Percentiles rank a stretch among this genome's conserved stretches.
Conservation (phyloP, 495 filamentous ascomycete genomes). For the Tuber melanosporum region DNA sequence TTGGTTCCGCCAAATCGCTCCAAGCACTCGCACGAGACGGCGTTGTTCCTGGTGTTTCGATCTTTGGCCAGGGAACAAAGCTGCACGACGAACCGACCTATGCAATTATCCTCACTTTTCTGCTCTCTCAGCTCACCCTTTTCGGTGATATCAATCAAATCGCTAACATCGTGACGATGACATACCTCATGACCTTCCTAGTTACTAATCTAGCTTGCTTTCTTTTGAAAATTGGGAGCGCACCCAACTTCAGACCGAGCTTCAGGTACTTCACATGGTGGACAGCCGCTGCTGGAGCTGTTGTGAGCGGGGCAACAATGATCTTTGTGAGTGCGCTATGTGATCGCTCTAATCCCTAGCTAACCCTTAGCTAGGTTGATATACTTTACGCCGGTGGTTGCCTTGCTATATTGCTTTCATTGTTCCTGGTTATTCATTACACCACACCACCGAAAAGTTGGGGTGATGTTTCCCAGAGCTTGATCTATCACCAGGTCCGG, state of each 20-base stretch:
- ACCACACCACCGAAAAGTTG: conserved; percentile 76
- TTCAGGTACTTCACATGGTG: conserved; percentile 79
- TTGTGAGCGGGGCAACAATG: conserved; percentile 73
- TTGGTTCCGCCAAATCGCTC: conserved; percentile 79
- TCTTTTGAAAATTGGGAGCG: conserved; percentile 82
- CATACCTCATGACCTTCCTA: conserved; percentile 70
- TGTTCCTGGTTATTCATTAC: conserved; percentile 82
- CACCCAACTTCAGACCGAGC: conserved; percentile 80
- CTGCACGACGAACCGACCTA: conserved; percentile 68
- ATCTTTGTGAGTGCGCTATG: conserved; percentile 54
- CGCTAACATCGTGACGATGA: conserved; percentile 81
- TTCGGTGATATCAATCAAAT: conserved; percentile 83
- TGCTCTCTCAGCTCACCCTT: conserved; percentile 72
- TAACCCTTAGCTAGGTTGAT: conserved; percentile 50
- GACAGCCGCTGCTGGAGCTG: conserved; percentile 65
- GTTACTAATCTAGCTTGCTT: conserved; percentile 83
- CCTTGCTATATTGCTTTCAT: conserved; percentile 62
- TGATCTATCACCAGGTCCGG: conserved; percentile 87
- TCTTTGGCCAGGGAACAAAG: conserved; percentile 71
- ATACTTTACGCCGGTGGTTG: conserved; percentile 71
- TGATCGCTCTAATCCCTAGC: neutral
- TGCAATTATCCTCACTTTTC: conserved; percentile 70
- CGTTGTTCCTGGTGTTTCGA: conserved; percentile 64
- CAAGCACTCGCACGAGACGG: conserved; percentile 78
- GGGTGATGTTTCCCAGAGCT: conserved; percentile 82